Conservation (phyloP, 257 asterid genomes). For the Solanum gracilifrons region DNA sequence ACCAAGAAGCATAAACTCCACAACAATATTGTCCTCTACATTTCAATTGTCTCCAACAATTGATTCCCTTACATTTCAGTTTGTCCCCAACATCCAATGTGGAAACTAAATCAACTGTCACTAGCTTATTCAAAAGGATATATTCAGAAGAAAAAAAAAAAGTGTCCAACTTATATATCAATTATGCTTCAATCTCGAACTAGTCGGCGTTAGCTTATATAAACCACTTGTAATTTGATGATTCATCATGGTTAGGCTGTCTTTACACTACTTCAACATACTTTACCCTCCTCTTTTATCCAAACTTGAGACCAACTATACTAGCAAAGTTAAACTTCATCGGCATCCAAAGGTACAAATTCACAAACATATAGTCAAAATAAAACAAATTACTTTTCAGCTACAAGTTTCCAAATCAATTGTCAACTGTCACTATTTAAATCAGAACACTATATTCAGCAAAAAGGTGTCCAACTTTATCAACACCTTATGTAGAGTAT, state of each 20-base stretch:
- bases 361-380: background rate
- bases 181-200: background rate
- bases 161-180: background rate
- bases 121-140: background rate
- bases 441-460: background rate
- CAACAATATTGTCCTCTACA: background rate
- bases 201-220: background rate
- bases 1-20: background rate
- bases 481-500: background rate
- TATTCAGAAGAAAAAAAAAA: background rate
- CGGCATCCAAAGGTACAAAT: background rate
- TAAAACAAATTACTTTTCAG: background rate
- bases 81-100: background rate
- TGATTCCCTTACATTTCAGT: background rate
- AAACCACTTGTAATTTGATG: background rate
- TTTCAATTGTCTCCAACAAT: background rate
- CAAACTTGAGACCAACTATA: background rate
- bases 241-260: background rate
- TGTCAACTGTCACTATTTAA: background rate
- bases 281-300: background rate
- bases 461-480: background rate
- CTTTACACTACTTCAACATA: background rate
- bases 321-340: background rate
- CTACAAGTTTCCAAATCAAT: background rate
- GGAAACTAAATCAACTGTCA: background rate